These are phyloP conservation scores for Chaetoceros tenuissimus DNA, from an alignment of 108 stramenopile species.

Conservation along the genomic window DNA sequence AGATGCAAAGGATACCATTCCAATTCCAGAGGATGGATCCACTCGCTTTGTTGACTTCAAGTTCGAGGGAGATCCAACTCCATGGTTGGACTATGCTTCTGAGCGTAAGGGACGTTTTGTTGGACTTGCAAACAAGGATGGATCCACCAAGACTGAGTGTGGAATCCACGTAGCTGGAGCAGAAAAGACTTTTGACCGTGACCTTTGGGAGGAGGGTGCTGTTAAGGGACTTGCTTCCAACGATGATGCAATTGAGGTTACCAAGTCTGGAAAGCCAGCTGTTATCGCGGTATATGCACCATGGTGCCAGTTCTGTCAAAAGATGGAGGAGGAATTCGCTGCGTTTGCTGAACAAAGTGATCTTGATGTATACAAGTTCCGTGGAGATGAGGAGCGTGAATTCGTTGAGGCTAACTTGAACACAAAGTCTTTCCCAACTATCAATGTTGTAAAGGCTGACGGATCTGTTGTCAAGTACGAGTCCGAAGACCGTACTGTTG, in stretches of 20 bases:
- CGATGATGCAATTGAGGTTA: slow-evolving; percentile 63
- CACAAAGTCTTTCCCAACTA: slow-evolving; percentile 88
- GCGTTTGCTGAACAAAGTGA: slow-evolving; percentile 51
- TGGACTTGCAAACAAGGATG: slow-evolving; percentile 92
- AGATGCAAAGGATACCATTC: slow-evolving; percentile 92
- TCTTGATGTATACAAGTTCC: slow-evolving; percentile 76
- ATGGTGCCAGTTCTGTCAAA: slow-evolving; percentile 88
- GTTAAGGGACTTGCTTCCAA: slow-evolving; percentile 66
- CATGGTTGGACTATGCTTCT: slow-evolving; percentile 92
- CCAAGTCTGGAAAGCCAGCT: slow-evolving; percentile 56
- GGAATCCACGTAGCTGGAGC: slow-evolving; percentile 93
- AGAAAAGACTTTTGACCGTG: slow-evolving; percentile 85
- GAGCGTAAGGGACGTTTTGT: slow-evolving; percentile 96
- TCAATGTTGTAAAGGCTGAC: slow-evolving; percentile 79
- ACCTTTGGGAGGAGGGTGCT: slow-evolving; percentile 68
- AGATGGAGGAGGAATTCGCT: slow-evolving; percentile 78
- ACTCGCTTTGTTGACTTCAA: slow-evolving; percentile 72
- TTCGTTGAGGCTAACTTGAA: slow-evolving; percentile 77
- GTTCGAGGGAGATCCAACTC: slow-evolving; percentile 76
- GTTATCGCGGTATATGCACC: slow-evolving; percentile 87
- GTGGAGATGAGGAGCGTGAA: slow-evolving; percentile 88
- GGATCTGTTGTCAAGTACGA: slow-evolving; percentile 87
- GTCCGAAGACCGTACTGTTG: slow-evolving; percentile 73
- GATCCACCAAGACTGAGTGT: slow-evolving; percentile 96
- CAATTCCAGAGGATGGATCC: slow-evolving; percentile 82